Evolutionary conservation across 2,329 filamentous ascomycete genomes (phyloP), one percentile per base, ranked within the genome.

Genomic region (Cyphellophora attinorum): DNA sequence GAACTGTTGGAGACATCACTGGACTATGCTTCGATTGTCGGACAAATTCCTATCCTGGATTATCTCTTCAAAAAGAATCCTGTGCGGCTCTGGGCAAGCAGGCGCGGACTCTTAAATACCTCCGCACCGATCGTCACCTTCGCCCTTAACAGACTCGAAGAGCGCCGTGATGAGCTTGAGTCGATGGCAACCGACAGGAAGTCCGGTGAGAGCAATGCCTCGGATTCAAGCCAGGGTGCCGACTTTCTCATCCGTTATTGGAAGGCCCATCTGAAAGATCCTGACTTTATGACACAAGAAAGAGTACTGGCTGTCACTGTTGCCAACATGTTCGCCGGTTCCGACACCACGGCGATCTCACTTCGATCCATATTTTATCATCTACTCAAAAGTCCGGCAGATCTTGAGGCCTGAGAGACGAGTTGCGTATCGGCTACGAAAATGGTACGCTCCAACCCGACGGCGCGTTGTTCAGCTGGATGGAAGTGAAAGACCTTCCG

Each of bases 271-370:
- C 16, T 23, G n/a, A 43, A 43, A 28, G 38, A 43, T 27, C 41
- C 38, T 8, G 35, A 37, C 11, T 42, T 42, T 27, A 42, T 42
- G 25, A 34, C 25, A 11, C 27, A 18, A 13, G 40, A 35, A 10
- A 19, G 40, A 30, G 40, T 42, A 8, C 23, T 42, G 14, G 31
- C 38, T 6, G 19, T 40, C 29, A 41, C 41, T 5, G 35, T 33
- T 5, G 38, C 41, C n/a, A 43, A 43, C 13, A 37, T 42, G 19
- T 38, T 72, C 83, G 83, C 83, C 1, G 82, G 82, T 3, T 80
- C 74, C 2, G 83, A 89, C 56, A 88, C 82, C 1, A 88, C 83
- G 0, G 82, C 79, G 18, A 86, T 88, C 50, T 74, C 72, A 4
- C 65, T 86, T 0, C 71, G 72, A 5, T 68, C 76, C 8, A 70